Evolutionary conservation across 2,329 filamentous ascomycete genomes (phyloP).

Genomic region (Scolecobasidium constrictum): DNA sequence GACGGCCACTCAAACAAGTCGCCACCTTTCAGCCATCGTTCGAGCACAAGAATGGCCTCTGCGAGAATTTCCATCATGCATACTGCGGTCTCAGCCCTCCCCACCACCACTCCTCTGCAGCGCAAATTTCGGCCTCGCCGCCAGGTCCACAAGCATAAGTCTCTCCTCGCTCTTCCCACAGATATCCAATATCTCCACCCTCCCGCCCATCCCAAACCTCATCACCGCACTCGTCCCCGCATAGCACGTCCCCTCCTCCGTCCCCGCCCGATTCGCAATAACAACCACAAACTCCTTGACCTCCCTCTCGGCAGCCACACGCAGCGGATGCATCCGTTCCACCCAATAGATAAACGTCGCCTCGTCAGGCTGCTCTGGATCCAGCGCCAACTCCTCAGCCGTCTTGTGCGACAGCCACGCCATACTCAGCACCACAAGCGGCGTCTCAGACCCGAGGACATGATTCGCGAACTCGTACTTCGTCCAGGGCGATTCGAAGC

Average conservation of each 20-base stretch:
- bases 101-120: slow-evolving; percentile 9
- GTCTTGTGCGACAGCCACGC: slow-evolving; percentile 58
- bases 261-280: slow-evolving; percentile 59
- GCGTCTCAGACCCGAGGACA: slow-evolving; percentile 43
- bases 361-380: slow-evolving; percentile 50
- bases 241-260: slow-evolving; percentile 55
- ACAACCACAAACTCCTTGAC: slow-evolving; percentile 55
- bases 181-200: slow-evolving; percentile 58
- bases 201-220: slow-evolving; percentile 48
- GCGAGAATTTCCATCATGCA: too few species aligned
- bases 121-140: slow-evolving; percentile 18
- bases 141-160: slow-evolving; percentile 57
- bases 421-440: slow-evolving; percentile 62
- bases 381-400: slow-evolving; percentile 36
- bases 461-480: slow-evolving; percentile 49
- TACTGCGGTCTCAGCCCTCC: too few species aligned
- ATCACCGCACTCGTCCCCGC: slow-evolving; percentile 65
- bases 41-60: too few species aligned
- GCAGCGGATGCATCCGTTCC: slow-evolving; percentile 52
- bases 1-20: too few species aligned
- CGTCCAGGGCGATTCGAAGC: slow-evolving; percentile 46
- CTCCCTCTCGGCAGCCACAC: slow-evolving; percentile 7
- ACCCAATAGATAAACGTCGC: slow-evolving; percentile 70
- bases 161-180: slow-evolving; percentile 61
- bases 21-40: too few species aligned